Conservation (phyloP, 495 filamentous ascomycete species). For the Acidomyces sp. region DNA sequence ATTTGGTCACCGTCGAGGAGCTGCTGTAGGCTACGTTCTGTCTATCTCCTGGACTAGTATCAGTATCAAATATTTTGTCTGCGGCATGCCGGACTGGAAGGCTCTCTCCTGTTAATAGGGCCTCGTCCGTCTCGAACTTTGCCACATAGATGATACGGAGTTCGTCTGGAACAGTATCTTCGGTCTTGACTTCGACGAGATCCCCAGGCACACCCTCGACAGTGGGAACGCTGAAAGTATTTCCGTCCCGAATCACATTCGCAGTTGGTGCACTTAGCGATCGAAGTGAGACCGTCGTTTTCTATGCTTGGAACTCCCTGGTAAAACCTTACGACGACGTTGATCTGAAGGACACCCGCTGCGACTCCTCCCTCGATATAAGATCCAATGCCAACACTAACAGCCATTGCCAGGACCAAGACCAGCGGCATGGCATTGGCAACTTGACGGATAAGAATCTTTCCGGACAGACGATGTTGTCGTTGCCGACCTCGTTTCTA, state of each 20-base stretch:
- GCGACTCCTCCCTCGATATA: conserved; percentile 78
- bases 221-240: conserved; percentile 50
- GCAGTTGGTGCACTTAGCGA: conserved; percentile 70
- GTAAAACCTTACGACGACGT: conserved; percentile 66
- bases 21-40: conserved; percentile 59
- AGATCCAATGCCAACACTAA: conserved; percentile 67
- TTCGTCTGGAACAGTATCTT: conserved; percentile 62
- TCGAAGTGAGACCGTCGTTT: conserved; percentile 71
- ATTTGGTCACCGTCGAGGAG: conserved; percentile 59
- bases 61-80: conserved; percentile 23
- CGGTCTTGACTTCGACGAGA: conserved; percentile 53
- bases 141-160: conserved; percentile 52
- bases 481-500: conserved; percentile 47
- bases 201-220: conserved; percentile 72
- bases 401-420: conserved; percentile 60
- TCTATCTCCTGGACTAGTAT: conserved; percentile 54
- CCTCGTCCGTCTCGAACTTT: conserved; percentile 63
- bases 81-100: conserved; percentile 50
- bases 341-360: conserved; percentile 66
- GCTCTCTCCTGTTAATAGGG: conserved; percentile 64
- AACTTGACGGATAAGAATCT: conserved; percentile 48
- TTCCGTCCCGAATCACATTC: conserved; percentile 59
- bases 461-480: conserved; percentile 43
- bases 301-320: conserved; percentile 75
- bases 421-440: conserved; percentile 64